Base-by-base conservation (phyloP, 805 yeast genomes). In the Suhomyces sp. region DNA sequence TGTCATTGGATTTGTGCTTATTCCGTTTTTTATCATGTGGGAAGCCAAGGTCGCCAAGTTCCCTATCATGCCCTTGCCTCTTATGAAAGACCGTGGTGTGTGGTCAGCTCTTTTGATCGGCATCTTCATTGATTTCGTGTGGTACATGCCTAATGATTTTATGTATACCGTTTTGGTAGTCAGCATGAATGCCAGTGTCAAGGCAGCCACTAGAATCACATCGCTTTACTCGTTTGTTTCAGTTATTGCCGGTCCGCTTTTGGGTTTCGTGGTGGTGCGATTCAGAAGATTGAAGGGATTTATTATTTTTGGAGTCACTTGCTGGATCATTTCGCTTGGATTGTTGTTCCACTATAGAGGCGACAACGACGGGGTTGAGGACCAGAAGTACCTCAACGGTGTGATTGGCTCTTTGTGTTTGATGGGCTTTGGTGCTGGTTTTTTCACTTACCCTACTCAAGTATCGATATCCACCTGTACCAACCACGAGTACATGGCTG, bases 351-450 rank as follows among this genome's bases (percentile, higher is more conserved):
- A 75, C 52, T 86, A 62, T 70, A 76, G 91, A 63, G 83, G 84
- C 43, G 74, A 67, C 50, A 66, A 69, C 40, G 63, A 67, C 43
- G 75, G 83, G 21, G 69, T 73, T 46, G 55, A 65, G 39, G 51
- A 57, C 39, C 56, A 62, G 41, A 53, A 61, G 19, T 65, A 60
- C 55, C 65, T 63, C 50, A 59, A 73, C 44, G 91, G 90, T 57
- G 73, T 86, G 51, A 81, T 87, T 63, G 91, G 86, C 13, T 80
- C 85, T 5, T 74, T 82, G 57, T 79, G 85, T 62, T 62, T 86
- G 17, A 66, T 84, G 57, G 92, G 92, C 58, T 77, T 87, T 52
- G 91, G 89, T 59, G 88, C 88, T 43, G 89, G 89, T 15, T 80
- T 86, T 65, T 83, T 85, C 73, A 82, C 87, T 13, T 84, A 83